These are phyloP conservation scores for Phytopythium boreale DNA, from an alignment of 352 stramenopile genomes.

Conservation along the genomic window DNA sequence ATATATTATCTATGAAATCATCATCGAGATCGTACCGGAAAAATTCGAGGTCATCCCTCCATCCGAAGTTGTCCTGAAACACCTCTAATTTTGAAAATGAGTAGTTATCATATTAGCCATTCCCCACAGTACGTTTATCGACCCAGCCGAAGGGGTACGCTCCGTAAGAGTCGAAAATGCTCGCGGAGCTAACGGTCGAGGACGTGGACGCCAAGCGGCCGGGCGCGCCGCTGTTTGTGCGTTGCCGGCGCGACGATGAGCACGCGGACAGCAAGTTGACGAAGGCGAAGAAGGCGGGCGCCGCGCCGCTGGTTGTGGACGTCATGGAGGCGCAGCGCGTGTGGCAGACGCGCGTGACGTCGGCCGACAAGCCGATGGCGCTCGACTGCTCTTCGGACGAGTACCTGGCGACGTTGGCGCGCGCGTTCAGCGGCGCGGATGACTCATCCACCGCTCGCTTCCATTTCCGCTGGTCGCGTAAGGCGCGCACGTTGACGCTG, in stretches of 20 bases:
- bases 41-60: background rate
- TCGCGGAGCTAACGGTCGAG: conserved; percentile 21
- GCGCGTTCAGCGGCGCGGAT: conserved; percentile 8
- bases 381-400: conserved; percentile 35
- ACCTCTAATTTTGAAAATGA: background rate
- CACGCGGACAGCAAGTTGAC: background rate
- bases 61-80: too few species aligned
- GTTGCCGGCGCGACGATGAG: conserved; percentile 17
- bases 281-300: background rate
- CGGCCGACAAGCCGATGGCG: conserved; percentile 34
- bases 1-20: background rate
- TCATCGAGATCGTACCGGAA: background rate
- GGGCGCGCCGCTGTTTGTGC: conserved; percentile 19
- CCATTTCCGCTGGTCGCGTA: conserved; percentile 38
- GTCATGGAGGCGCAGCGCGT: conserved; percentile 26
- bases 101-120: background rate
- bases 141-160: background rate
- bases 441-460: conserved; percentile 16
- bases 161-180: background rate
- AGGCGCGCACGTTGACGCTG: conserved; percentile 34
- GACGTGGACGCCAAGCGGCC: conserved; percentile 14
- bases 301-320: conserved; percentile 21
- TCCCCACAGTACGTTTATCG: background rate
- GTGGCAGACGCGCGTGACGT: conserved; percentile 25
- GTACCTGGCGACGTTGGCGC: conserved; percentile 33